phyloP scores from a whole-genome alignment of 192 early-diverging fungal genomes.

The Paraglomus occultum region DNA sequence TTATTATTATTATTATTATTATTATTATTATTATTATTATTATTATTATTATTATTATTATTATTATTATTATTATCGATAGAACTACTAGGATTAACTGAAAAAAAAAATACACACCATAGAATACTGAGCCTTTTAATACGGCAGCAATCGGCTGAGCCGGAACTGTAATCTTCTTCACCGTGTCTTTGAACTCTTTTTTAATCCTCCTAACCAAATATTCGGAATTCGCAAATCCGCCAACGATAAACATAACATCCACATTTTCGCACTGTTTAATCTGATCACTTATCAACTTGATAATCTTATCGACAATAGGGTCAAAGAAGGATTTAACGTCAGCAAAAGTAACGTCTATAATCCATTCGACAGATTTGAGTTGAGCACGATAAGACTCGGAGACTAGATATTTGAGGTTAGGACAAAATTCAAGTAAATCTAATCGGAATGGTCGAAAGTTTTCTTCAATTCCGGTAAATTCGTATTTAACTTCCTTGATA shows the following conservation, averaged over 20 bases:
- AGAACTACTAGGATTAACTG: too few relatives aligned
- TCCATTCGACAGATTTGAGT: neutral
- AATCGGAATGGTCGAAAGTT: neutral
- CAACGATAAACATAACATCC: neutral
- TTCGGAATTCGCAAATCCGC: constrained; percentile 44
- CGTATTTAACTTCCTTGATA: neutral
- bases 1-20: too few relatives aligned
- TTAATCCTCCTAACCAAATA: constrained; percentile 47
- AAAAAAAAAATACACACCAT: too few relatives aligned
- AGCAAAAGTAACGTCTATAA: neutral
- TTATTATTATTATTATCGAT: too few relatives aligned
- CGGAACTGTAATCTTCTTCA: constrained; percentile 48
- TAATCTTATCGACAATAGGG: constrained; percentile 9
- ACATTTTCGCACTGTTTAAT: neutral
- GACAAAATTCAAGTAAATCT: constrained; percentile 1
- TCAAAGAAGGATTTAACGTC: constrained; percentile 4
- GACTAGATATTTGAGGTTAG: neutral
- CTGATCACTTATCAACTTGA: neutral
- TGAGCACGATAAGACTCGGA: neutral
- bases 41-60: too few relatives aligned
- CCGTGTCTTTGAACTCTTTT: constrained; percentile 41
- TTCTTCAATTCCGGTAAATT: neutral
- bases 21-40: too few relatives aligned
- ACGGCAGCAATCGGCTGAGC: constrained; percentile 42
- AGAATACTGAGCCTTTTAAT: too few relatives aligned